Percentiles rank a stretch among this genome's conserved stretches.
Conservation (phyloP, 2,329 filamentous ascomycete genomes). For the Plectosphaerella sp. region DNA sequence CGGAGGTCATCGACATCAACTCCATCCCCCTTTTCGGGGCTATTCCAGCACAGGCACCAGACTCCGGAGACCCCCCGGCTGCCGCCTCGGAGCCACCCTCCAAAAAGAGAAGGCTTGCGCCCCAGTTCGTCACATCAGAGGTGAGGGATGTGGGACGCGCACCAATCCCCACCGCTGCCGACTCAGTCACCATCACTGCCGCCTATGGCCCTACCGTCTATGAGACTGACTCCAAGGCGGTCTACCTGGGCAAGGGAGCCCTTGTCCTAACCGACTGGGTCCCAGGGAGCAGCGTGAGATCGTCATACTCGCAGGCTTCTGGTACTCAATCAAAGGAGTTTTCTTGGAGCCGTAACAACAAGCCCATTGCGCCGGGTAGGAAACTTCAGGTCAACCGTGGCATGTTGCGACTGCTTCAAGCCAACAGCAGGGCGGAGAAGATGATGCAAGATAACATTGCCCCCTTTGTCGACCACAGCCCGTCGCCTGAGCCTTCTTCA, state of each 20-base stretch:
- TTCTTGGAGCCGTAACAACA: neutral
- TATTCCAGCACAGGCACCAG: too few species aligned
- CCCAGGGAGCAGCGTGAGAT: conserved; percentile 2
- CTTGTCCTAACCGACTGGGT: conserved; percentile 14
- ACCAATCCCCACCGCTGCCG: conserved; percentile 4
- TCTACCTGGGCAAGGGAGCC: conserved; percentile 30
- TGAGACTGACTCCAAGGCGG: neutral
- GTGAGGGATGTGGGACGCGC: conserved; percentile 10
- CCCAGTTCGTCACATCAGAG: conserved; percentile 13
- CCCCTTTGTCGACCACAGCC: conserved; percentile 27
- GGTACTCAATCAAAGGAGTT: neutral
- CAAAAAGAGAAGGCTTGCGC: conserved; percentile 23
- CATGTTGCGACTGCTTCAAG: conserved; percentile 34
- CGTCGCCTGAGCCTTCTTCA: conserved; percentile 50
- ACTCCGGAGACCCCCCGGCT: too few species aligned
- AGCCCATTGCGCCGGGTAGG: conserved; percentile 33
- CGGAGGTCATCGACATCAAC: too few species aligned
- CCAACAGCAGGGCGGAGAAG: conserved; percentile 6
- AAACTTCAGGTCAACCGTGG: conserved; percentile 35
- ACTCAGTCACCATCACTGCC: conserved; percentile 1
- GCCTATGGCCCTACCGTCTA: neutral
- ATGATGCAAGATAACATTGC: conserved; percentile 5
- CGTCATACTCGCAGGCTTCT: neutral
- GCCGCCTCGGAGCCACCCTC: conserved; percentile 2
- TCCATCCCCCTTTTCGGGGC: too few species aligned